phyloP scores from a whole-genome alignment of 2,329 filamentous ascomycete species.

The Leptosphaerulina australis region DNA sequence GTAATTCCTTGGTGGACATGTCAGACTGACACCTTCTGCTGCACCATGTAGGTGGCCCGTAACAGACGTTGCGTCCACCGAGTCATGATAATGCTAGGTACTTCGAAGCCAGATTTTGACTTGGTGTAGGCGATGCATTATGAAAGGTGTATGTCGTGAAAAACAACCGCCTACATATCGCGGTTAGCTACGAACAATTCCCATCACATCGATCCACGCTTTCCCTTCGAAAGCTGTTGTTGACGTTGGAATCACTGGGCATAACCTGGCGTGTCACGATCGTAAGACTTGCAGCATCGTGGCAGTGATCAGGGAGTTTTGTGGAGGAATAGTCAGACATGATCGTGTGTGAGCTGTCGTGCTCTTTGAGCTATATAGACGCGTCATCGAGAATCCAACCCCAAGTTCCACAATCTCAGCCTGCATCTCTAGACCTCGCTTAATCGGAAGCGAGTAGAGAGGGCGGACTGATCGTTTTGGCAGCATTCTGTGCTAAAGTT shows the following conservation, averaged over 20 bases:
- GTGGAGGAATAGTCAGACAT: background rate
- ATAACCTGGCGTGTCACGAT: background rate
- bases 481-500: too few species aligned
- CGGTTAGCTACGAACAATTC: too few species aligned
- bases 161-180: too few species aligned
- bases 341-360: background rate
- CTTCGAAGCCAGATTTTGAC: background rate
- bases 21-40: background rate
- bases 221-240: background rate
- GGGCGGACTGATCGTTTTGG: background rate
- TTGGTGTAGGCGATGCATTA: too few species aligned
- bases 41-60: background rate
- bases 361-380: background rate
- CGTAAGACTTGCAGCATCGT: background rate
- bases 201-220: too few species aligned
- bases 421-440: too few species aligned
- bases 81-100: background rate
- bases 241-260: background rate
- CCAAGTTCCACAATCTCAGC: too few species aligned
- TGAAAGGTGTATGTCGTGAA: too few species aligned
- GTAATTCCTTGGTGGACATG: slow-evolving; percentile 1
- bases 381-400: background rate
- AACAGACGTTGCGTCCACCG: background rate
- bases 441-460: background rate
- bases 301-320: background rate